Conservation (phyloP, 2,329 filamentous ascomycete genomes). For the Neopestalotiopsis rosae region DNA sequence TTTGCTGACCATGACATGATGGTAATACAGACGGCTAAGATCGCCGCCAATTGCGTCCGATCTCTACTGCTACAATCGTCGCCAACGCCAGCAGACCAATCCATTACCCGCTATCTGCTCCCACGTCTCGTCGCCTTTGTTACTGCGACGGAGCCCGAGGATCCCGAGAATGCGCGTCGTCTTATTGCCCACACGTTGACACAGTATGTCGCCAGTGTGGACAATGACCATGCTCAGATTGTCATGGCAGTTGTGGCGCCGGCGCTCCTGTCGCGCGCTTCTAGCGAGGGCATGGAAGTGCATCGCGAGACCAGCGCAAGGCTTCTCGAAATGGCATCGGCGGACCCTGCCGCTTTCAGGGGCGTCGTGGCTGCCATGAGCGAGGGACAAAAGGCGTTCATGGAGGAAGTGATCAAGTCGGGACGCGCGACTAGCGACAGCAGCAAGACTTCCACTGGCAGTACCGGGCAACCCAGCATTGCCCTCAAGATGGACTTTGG, state of each 20-base stretch:
- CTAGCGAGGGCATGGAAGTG: constrained; percentile 62
- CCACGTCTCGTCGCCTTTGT: constrained; percentile 80
- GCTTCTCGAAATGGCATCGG: constrained; percentile 80
- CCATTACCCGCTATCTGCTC: constrained; percentile 75
- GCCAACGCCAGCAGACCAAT: constrained; percentile 70
- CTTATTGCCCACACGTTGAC: constrained; percentile 78
- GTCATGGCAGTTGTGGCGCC: constrained; percentile 81
- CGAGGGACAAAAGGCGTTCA: constrained; percentile 71
- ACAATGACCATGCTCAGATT: constrained; percentile 52
- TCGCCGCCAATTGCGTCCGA: constrained; percentile 87
- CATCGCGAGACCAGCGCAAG: constrained; percentile 77
- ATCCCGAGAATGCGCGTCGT: constrained; percentile 76
- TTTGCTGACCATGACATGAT: no score
- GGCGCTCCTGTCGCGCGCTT: constrained; percentile 74
- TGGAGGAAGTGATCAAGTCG: constrained; percentile 81
- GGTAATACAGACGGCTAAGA: constrained; percentile 72
- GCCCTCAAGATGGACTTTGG: constrained; percentile 95
- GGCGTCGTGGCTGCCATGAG: constrained; percentile 74
- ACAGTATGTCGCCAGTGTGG: constrained; percentile 65
- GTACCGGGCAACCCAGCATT: constrained; percentile 76
- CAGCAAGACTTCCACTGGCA: constrained; percentile 46
- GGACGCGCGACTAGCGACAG: constrained; percentile 55
- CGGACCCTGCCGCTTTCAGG: constrained; percentile 76
- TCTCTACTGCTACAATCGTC: constrained; percentile 76
- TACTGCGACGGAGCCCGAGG: constrained; percentile 71